These are phyloP conservation scores for Apiotrichum domesticum DNA, from an alignment of 1,284 basidiomycete genomes.

Conservation along the genomic window DNA sequence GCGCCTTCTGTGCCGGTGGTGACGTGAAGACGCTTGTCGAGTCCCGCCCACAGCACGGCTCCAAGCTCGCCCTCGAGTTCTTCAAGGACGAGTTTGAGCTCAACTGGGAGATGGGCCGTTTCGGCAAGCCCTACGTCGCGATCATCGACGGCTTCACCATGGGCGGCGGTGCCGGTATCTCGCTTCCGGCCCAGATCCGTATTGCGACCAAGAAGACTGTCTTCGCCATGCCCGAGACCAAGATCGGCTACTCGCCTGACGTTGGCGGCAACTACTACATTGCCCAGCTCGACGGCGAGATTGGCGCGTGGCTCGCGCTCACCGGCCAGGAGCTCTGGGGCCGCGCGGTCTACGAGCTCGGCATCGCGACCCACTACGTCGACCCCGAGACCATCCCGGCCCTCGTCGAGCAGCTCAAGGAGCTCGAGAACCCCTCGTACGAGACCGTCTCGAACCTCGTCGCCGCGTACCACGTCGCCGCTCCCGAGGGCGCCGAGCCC, in stretches of 20 bases:
- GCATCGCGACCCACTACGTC: conserved; percentile 85
- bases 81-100: conserved; percentile 92
- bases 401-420: conserved; percentile 50
- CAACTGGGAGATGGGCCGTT: conserved; percentile 73
- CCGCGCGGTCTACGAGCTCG: conserved; percentile 75
- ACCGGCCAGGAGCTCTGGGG: conserved; percentile 71
- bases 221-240: conserved; percentile 97
- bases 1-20: conserved; percentile 90
- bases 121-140: conserved; percentile 80
- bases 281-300: conserved; percentile 78
- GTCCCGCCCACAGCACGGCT: conserved; percentile 23
- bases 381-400: conserved; percentile 65
- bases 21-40: conserved; percentile 57
- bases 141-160: conserved; percentile 89
- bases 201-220: conserved; percentile 88
- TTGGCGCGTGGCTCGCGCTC: conserved; percentile 90
- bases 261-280: conserved; percentile 90
- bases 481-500: conserved; percentile 52
- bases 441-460: conserved; percentile 26
- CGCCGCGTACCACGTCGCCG: conserved; percentile 19
- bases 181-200: conserved; percentile 81
- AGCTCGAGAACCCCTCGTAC: conserved; percentile 32
- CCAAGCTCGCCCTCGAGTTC: conserved; percentile 64
- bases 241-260: conserved; percentile 59
- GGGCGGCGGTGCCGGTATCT: conserved; percentile 92